Base-by-base conservation (phyloP, 345 rosid species). In the Euphorbia tirucalli region DNA sequence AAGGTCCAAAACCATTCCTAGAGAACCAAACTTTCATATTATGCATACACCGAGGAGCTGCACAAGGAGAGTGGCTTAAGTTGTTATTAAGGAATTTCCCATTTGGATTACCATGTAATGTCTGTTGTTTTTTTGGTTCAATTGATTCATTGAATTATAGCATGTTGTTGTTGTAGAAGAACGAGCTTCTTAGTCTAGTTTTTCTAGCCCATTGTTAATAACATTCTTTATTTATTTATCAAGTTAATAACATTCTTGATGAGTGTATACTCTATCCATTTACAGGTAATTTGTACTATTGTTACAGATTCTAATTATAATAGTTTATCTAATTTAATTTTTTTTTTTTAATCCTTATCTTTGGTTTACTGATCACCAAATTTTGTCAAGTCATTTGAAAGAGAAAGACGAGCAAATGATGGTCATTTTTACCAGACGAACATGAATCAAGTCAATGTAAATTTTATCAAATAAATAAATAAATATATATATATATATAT, bases 31-130 rank as follows among this genome's bases (percentile, higher is more conserved):
- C 64, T 87, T 92, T 70, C 93, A 83, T 70, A 68, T 63, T 11
- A 70, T 89, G 35, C 95, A 89, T 66, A 48, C 66, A 16, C 97
- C 97, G 3, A 92, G 85, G 83, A 88, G 87, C 87, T 89, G 94
- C 83, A 81, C 82, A 32, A 81, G 79, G 70, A 84, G 80, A 81
- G 57, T 64, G 60, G 74, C 80, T 61, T 71, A 67, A 57, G 22
- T 61, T 54, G 55, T 21, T 46, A 13, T 13, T 46, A 46, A 46
- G 52, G 19, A 71, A 46, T 60, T 1, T 30, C 11, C 22, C 65
- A n/a, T 21, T 21, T 41, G 56, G 16, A 22, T 35, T 54, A 14
- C 18, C 11, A 9, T 52, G 13, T 15, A 11, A 24, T 30, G n/a
- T 18, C n/a, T 61, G 65, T 61, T 55, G 28, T 35, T 32, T 7